Base-by-base conservation (phyloP, 2,329 filamentous ascomycete species). In the Ophiosphaerella korrae region DNA sequence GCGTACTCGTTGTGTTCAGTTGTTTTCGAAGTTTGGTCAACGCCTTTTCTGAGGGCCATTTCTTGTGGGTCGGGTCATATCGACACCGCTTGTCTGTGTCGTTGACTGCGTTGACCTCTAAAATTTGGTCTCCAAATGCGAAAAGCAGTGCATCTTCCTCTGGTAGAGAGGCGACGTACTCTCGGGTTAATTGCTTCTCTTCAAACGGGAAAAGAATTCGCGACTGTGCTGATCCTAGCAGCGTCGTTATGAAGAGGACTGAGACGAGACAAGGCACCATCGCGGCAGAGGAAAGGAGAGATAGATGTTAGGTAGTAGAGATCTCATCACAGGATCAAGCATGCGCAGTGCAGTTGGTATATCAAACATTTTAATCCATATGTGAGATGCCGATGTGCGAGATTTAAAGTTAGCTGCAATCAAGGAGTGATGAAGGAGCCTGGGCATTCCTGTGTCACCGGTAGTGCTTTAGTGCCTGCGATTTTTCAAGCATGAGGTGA, bases 41-140 rank as follows among this genome's bases (percentile, higher is more conserved):
- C 2, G 55, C 63, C 35, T 63, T 65, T 7, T 59, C 54, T 26
- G 64, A 58, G 4, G 64, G 64, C 63, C 63, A 67, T 42, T 65
- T 64, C 4, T 55, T 58, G 42, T 66, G 55, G 12, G 42, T 33
- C 6, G 63, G 62, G 14, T 45, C 55, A 36, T 59, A 61, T 16
- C 60, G 58, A 48, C 64, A 67, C 14, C 56, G 52, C 13, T 53
- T 49, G 38, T 57, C 50, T 14, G 62, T 60, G 14, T 31, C 51
- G 36, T 62, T 62, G 33, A 46, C 50, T 6, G 53, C 58, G 6
- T 45, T 21, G 1, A 45, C 38, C 2, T 35, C 40, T 21, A 24
- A 33, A 33, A 60, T 51, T 13, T 58, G 53, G 31, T 51, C 52
- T n/a, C 51, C 62, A 29, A 67, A 67, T 7, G 53, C 59, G 35